phyloP scores from a whole-genome alignment of 768 basidiomycete genomes.

The Baorangia bicolor region DNA sequence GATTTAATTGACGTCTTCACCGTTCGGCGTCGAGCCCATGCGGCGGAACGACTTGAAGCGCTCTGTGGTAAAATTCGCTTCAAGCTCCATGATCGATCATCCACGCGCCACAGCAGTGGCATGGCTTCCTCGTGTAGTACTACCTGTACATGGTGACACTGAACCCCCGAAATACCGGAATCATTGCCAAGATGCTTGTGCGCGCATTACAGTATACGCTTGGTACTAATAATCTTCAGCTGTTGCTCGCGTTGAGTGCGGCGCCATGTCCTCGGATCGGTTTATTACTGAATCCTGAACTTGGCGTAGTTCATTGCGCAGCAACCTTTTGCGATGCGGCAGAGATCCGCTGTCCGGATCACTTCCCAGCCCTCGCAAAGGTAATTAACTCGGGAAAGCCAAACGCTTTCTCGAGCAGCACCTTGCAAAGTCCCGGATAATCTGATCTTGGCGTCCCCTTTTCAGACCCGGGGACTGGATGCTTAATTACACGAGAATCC shows the following conservation, averaged over 20 bases:
- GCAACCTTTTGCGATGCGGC: neutral
- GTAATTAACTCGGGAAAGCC: neutral
- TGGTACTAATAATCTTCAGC: neutral
- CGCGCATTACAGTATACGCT: neutral
- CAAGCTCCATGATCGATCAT: neutral
- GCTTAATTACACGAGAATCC: slow-evolving; percentile 4
- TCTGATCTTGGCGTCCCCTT: neutral
- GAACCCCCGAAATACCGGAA: neutral
- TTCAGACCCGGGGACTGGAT: neutral
- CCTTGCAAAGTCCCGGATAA: neutral
- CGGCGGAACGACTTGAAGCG: neutral
- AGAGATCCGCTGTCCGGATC: neutral
- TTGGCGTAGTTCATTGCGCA: neutral
- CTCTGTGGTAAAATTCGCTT: neutral
- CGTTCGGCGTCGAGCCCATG: neutral
- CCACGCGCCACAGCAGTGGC: neutral
- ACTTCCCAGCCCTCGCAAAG: neutral
- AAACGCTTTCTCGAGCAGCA: neutral
- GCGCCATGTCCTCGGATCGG: slow-evolving; percentile 1
- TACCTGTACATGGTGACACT: too few species aligned
- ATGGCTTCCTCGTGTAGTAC: slow-evolving; percentile 5
- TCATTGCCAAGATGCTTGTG: neutral
- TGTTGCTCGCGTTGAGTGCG: neutral
- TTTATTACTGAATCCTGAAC: neutral
- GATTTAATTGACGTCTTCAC: neutral